These are phyloP conservation scores for Cucurbita argyrosperma DNA, from an alignment of 306 rosid species.

Conservation along the genomic window DNA sequence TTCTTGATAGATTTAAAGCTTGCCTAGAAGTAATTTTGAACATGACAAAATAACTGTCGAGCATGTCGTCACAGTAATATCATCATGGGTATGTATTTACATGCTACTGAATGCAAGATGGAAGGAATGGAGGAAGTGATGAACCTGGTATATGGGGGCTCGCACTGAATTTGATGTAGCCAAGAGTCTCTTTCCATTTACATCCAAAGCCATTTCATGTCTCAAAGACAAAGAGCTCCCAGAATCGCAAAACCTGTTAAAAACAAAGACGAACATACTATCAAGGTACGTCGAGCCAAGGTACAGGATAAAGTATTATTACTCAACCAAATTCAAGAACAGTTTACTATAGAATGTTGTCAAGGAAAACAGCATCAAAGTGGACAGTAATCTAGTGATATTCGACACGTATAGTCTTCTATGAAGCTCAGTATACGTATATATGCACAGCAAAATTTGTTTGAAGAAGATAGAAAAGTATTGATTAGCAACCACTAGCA, in stretches of 20 bases:
- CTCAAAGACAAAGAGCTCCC: constrained; percentile 39
- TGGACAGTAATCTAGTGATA: background rate
- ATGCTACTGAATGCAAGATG: background rate
- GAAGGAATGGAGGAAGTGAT: background rate
- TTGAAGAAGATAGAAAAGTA: background rate
- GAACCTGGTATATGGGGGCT: constrained; percentile 92
- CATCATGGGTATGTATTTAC: too few species aligned
- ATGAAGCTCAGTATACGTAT: background rate
- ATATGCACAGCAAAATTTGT: background rate
- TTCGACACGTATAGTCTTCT: background rate
- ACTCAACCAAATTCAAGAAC: background rate
- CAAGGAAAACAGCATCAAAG: background rate
- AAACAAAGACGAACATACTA: background rate
- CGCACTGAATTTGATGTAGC: constrained; percentile 59
- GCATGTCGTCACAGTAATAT: too few species aligned
- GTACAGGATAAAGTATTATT: background rate
- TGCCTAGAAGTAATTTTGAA: too few species aligned
- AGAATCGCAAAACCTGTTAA: constrained; percentile 49
- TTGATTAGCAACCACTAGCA: background rate
- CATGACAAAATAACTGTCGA: too few species aligned
- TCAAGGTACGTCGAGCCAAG: background rate
- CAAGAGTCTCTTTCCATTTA: constrained; percentile 70
- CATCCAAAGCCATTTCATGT: constrained; percentile 94
- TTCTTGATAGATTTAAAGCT: too few species aligned
- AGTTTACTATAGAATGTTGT: background rate